Conservation (phyloP, 352 stramenopile genomes). For the Elongisporangium senticosum region DNA sequence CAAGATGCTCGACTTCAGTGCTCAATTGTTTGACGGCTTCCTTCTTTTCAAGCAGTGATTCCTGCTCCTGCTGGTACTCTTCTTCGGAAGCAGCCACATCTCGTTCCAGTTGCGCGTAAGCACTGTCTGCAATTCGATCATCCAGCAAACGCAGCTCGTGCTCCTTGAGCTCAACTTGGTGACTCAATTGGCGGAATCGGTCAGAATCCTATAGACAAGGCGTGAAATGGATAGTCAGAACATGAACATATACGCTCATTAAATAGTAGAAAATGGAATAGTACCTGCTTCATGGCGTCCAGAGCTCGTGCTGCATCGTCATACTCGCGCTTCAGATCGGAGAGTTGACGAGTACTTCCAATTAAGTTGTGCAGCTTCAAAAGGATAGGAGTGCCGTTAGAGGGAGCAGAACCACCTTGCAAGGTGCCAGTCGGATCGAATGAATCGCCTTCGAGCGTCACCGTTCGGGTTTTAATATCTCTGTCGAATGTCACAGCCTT, state of each 20-base stretch:
- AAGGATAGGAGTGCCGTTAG: conserved; percentile 65
- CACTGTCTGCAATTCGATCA: conserved; percentile 74
- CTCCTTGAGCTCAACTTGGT: conserved; percentile 81
- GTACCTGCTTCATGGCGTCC: conserved; percentile 66
- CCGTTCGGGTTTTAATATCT: conserved; percentile 94
- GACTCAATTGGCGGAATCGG: conserved; percentile 63
- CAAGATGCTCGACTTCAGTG: conserved; percentile 61
- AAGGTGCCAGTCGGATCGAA: conserved; percentile 98
- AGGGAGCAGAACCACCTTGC: conserved; percentile 83
- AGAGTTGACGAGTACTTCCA: conserved; percentile 56
- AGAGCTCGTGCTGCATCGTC: conserved; percentile 51
- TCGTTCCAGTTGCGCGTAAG: conserved; percentile 72
- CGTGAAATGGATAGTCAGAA: conserved; percentile 1
- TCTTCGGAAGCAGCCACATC: conserved; percentile 62
- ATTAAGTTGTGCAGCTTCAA: conserved; percentile 80
- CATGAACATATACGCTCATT: not conserved
- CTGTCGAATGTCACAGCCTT: conserved; percentile 84
- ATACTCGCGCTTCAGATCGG: conserved; percentile 63
- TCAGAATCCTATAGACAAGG: conserved; percentile 43
- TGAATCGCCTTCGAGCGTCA: conserved; percentile 98
- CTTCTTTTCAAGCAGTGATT: conserved; percentile 53
- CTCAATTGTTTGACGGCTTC: conserved; percentile 72
- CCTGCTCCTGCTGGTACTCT: conserved; percentile 66
- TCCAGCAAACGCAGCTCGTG: conserved; percentile 75
- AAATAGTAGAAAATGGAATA: not conserved